These are phyloP conservation scores for Quillaja saponaria DNA, from an alignment of 306 rosid species.

Conservation along the genomic window DNA sequence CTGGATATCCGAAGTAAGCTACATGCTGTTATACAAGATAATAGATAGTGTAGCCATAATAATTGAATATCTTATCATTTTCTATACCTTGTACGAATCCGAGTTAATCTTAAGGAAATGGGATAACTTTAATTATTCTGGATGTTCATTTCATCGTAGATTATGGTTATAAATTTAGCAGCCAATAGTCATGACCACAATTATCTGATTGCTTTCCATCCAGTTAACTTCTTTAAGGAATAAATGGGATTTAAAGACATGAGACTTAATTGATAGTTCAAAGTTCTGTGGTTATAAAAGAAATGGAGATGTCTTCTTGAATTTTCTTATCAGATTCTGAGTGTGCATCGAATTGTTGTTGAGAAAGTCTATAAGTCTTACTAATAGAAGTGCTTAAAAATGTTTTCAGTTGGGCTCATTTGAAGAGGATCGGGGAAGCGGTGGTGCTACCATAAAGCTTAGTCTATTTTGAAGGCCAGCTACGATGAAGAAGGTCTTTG, in stretches of 20 bases:
- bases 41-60: no score
- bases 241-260: neutral
- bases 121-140: no score
- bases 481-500: slow-evolving; percentile 90
- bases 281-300: neutral
- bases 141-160: no score
- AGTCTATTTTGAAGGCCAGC: slow-evolving; percentile 30
- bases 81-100: no score
- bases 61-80: no score
- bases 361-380: slow-evolving; percentile 21
- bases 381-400: neutral
- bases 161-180: no score
- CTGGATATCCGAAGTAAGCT: no score
- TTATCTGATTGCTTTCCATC: neutral
- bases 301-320: neutral
- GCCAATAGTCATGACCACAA: no score
- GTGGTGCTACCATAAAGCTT: slow-evolving; percentile 37
- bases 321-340: slow-evolving; percentile 13
- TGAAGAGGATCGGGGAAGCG: slow-evolving; percentile 31
- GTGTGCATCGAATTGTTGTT: slow-evolving; percentile 10
- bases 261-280: slow-evolving; percentile 2
- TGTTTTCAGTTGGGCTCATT: slow-evolving; percentile 24
- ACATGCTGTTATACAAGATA: no score
- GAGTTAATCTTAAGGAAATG: no score
- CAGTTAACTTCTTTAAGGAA: slow-evolving; percentile 7